Evolutionary conservation across 148 eudicot species (phyloP).

Genomic region (Talinum fruticosum): DNA sequence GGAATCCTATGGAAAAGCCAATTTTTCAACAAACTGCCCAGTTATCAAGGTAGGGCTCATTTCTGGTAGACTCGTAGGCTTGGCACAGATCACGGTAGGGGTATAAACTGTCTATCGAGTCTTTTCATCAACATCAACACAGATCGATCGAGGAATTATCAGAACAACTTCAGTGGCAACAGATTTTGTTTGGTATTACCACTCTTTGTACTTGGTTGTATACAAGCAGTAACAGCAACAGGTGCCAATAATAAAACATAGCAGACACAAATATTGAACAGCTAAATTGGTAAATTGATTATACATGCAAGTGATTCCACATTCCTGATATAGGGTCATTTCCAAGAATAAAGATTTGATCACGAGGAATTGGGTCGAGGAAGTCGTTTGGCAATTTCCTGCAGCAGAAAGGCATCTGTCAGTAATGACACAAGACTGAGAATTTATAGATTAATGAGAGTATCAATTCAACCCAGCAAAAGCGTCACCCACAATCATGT

Average conservation of each 20-base stretch:
- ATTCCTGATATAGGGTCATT: neutral
- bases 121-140: neutral
- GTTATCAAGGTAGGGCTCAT: no score
- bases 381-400: slow-evolving; percentile 38
- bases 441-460: neutral
- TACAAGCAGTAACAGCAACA: neutral
- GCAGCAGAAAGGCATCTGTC: slow-evolving; percentile 5
- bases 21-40: no score
- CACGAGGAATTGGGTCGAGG: slow-evolving; percentile 29
- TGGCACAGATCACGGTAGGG: no score
- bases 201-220: neutral
- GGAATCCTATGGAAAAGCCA: no score
- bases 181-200: neutral
- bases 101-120: neutral
- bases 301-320: slow-evolving; percentile 6
- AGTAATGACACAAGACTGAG: neutral
- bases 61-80: no score
- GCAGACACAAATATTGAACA: neutral
- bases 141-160: neutral
- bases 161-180: neutral
- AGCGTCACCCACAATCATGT: no score
- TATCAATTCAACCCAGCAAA: no score
- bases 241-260: slow-evolving; percentile 6
- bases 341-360: neutral
- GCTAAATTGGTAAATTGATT: slow-evolving; percentile 2